Evolutionary conservation across 2,329 filamentous ascomycete species (phyloP).

Genomic region (Dactylonectria estremocensis): DNA sequence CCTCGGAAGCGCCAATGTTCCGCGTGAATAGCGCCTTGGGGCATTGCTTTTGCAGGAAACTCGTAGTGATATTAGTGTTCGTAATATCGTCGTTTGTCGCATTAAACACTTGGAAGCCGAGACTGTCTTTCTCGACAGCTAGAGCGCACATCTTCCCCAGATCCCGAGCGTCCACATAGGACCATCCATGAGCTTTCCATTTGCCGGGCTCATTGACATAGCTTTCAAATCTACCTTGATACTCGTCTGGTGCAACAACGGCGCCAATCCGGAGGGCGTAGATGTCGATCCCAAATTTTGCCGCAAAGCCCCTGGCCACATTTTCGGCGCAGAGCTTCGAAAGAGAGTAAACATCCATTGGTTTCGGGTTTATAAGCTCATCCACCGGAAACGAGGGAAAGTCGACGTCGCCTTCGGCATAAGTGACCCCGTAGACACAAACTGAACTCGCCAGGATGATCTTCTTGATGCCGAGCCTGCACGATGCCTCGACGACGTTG

Average conservation of each 20-base stretch:
- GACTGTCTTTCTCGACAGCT: conserved; percentile 65
- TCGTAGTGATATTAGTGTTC: no score
- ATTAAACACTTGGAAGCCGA: conserved; percentile 77
- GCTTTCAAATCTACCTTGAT: conserved; percentile 65
- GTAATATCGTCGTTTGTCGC: conserved; percentile 76
- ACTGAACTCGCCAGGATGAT: conserved; percentile 72
- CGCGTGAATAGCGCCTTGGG: no score
- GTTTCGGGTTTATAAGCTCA: conserved; percentile 72
- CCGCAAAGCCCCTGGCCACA: conserved; percentile 69
- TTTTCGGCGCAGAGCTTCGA: conserved; percentile 73
- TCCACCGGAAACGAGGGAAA: conserved; percentile 72
- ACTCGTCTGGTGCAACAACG: conserved; percentile 74
- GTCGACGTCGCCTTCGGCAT: conserved; percentile 70
- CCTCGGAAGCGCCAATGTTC: no score
- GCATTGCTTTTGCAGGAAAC: no score
- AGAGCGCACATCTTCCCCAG: conserved; percentile 73
- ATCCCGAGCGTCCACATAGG: conserved; percentile 74
- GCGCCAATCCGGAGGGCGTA: conserved; percentile 74
- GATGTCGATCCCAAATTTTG: conserved; percentile 70
- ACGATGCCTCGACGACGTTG: conserved; percentile 75
- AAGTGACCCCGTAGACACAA: conserved; percentile 75
- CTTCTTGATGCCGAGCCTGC: conserved; percentile 73
- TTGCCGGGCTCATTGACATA: conserved; percentile 66
- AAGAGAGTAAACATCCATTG: conserved; percentile 74
- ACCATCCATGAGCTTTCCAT: conserved; percentile 73